Evolutionary conservation across 2,329 filamentous ascomycete species (phyloP).

Genomic region (Aureobasidium sp.): DNA sequence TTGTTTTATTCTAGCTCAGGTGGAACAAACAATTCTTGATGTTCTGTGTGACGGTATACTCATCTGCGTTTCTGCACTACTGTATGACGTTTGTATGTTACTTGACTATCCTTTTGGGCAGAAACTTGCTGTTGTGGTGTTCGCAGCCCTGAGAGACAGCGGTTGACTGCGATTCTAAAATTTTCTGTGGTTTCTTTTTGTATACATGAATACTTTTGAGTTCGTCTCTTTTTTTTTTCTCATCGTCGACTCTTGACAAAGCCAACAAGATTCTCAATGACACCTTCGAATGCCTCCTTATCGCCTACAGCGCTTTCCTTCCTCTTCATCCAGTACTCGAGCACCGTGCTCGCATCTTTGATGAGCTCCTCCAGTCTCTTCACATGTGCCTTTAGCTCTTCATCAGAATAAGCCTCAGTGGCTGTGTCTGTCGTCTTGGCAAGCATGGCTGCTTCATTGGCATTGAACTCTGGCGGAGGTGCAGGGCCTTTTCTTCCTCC

Average conservation of each 20-base stretch:
- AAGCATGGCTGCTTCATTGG: conserved; percentile 68
- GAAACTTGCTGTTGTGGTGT: no score
- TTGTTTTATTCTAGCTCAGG: no score
- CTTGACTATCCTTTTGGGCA: no score
- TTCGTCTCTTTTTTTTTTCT: background rate
- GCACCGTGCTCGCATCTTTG: conserved; percentile 62
- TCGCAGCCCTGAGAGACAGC: no score
- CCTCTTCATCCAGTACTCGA: conserved; percentile 82
- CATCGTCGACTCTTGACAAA: conserved; percentile 23
- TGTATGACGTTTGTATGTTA: no score
- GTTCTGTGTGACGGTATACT: no score
- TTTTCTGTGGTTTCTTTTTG: background rate
- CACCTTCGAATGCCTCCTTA: conserved; percentile 87
- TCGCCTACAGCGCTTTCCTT: conserved; percentile 84
- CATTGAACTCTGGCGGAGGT: conserved; percentile 67
- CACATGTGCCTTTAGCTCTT: conserved; percentile 68
- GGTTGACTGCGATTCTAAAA: no score
- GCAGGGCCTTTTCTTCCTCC: conserved; percentile 46
- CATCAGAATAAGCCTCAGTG: conserved; percentile 67
- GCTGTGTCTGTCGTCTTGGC: conserved; percentile 82
- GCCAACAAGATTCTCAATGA: conserved; percentile 85
- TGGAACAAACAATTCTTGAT: no score
- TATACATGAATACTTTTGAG: background rate
- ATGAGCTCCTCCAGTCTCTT: conserved; percentile 61
- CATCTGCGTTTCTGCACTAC: no score